Conservation (phyloP, 768 basidiomycete genomes). For the Trametes cingulata region DNA sequence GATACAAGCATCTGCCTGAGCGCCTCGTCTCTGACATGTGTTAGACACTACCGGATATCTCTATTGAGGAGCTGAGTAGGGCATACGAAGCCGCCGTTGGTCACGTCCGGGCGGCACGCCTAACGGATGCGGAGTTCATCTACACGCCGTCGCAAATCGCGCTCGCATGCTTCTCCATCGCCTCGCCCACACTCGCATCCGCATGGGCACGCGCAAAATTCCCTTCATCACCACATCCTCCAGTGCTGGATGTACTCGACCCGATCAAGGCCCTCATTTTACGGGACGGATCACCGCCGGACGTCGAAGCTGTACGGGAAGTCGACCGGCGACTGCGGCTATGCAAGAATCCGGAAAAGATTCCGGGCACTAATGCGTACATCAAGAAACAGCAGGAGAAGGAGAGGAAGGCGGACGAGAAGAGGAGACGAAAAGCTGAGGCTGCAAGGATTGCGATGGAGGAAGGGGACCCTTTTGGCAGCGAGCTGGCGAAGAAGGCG, state of each 20-base stretch:
- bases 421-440: slow-evolving; percentile 50
- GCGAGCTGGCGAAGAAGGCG: slow-evolving; percentile 39
- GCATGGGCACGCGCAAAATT: slow-evolving; percentile 59
- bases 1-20: slow-evolving; percentile 6
- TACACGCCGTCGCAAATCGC: slow-evolving; percentile 95
- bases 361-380: slow-evolving; percentile 86
- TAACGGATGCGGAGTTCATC: slow-evolving; percentile 89
- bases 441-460: slow-evolving; percentile 56
- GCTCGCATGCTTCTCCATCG: slow-evolving; percentile 72
- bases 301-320: slow-evolving; percentile 82
- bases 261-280: slow-evolving; percentile 59
- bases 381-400: slow-evolving; percentile 69
- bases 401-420: slow-evolving; percentile 68
- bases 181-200: slow-evolving; percentile 56
- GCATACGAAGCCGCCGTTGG: slow-evolving; percentile 67
- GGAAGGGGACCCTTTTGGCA: slow-evolving; percentile 73
- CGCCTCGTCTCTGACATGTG: background rate
- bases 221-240: slow-evolving; percentile 17
- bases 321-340: slow-evolving; percentile 84
- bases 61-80: slow-evolving; percentile 49
- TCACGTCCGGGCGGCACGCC: slow-evolving; percentile 74
- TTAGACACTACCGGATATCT: slow-evolving; percentile 59
- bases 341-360: slow-evolving; percentile 96
- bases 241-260: slow-evolving; percentile 44
- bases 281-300: slow-evolving; percentile 58